Conservation (phyloP, 2,329 filamentous ascomycete genomes). For the Falciphora oryzae region DNA sequence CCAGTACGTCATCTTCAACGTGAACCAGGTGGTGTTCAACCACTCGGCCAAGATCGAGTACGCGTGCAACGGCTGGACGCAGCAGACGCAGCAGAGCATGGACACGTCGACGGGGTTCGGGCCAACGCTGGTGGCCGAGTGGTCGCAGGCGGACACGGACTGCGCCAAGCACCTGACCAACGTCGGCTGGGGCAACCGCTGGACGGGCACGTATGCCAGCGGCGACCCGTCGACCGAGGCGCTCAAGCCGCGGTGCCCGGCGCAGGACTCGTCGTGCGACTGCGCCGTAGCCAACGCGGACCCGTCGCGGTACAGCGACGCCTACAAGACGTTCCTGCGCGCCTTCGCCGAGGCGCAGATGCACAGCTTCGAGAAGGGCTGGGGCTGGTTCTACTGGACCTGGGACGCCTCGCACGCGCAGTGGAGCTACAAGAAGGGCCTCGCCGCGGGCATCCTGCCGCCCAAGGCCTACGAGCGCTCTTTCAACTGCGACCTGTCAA, state of each 20-base stretch:
- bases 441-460: conserved; percentile 75
- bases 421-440: conserved; percentile 86
- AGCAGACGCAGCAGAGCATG: conserved; percentile 69
- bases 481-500: conserved; percentile 57
- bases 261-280: conserved; percentile 57
- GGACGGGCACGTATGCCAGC: conserved; percentile 79
- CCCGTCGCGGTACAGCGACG: conserved; percentile 56
- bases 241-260: conserved; percentile 68
- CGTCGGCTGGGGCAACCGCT: conserved; percentile 77
- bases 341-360: conserved; percentile 97
- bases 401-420: conserved; percentile 57
- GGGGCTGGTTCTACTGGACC: conserved; percentile 99
- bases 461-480: conserved; percentile 61
- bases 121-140: conserved; percentile 91
- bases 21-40: conserved; percentile 71
- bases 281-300: conserved; percentile 74
- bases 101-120: conserved; percentile 76
- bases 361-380: conserved; percentile 84
- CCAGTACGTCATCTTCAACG: conserved; percentile 98
- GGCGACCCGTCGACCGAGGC: conserved; percentile 57
- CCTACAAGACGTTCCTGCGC: conserved; percentile 79
- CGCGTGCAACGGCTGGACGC: conserved; percentile 80
- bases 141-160: conserved; percentile 96
- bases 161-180: conserved; percentile 85
- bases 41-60: conserved; percentile 82